Conservation (phyloP, 2,329 filamentous ascomycete genomes). For the Colletotrichum phormii region DNA sequence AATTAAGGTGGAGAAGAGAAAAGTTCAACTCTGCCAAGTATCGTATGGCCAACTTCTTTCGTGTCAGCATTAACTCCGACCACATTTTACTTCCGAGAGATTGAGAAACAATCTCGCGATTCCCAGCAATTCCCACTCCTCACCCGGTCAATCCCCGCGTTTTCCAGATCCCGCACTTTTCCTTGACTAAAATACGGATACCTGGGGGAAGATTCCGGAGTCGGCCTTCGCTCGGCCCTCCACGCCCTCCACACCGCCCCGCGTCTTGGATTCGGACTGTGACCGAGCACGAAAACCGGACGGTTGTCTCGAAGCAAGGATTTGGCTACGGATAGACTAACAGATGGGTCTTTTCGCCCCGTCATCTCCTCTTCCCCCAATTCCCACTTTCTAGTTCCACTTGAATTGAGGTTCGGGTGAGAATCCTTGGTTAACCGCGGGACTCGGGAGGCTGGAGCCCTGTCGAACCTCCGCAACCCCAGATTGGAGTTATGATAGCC, state of each 20-base stretch:
- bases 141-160: constrained; percentile 5
- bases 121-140: background rate
- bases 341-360: background rate
- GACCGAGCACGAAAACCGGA: constrained; percentile 22
- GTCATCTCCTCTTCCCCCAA: constrained; percentile 13
- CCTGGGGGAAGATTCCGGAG: constrained; percentile 26
- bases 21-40: background rate
- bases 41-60: background rate
- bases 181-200: background rate
- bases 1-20: background rate
- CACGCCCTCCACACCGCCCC: constrained; percentile 5
- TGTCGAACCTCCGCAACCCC: background rate
- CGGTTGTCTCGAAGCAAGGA: background rate
- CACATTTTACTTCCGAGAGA: background rate
- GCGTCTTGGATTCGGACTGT: constrained; percentile 19
- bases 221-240: background rate
- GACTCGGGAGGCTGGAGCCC: background rate
- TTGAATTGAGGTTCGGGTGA: background rate
- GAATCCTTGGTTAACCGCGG: constrained; percentile 15
- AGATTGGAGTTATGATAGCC: background rate
- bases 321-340: background rate
- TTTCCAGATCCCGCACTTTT: constrained; percentile 18
- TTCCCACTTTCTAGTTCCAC: background rate
- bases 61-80: background rate
- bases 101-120: background rate